Percentiles rank a stretch among this genome's conserved stretches.
These are phyloP conservation scores for Trypanosoma cruzi DNA, from an alignment of 208 protist species.

Conservation along the genomic window DNA sequence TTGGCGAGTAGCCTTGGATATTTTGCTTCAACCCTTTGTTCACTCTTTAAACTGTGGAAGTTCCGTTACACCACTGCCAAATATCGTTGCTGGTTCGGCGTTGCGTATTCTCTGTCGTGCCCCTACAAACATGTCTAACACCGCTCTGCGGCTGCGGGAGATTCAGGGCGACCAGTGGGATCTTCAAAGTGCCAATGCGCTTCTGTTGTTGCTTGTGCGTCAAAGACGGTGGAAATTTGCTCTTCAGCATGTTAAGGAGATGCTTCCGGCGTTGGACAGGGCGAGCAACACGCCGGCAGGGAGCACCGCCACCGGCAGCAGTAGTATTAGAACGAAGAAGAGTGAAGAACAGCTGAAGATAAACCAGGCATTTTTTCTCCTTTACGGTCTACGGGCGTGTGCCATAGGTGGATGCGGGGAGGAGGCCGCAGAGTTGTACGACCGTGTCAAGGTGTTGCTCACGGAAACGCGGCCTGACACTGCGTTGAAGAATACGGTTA, in stretches of 20 bases:
- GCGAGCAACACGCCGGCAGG: no score
- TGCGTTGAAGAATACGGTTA: not conserved
- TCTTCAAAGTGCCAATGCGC: constrained; percentile 31
- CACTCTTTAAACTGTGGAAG: constrained; percentile 17
- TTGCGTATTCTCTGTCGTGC: constrained; percentile 48
- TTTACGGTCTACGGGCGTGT: constrained; percentile 56
- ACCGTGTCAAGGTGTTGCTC: constrained; percentile 44
- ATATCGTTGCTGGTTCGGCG: constrained; percentile 34
- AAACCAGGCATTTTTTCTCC: constrained; percentile 42
- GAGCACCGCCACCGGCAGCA: not conserved
- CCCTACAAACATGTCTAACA: constrained; percentile 71
- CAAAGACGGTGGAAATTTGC: constrained; percentile 66
- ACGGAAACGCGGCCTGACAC: not conserved
- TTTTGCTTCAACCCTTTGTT: constrained; percentile 32
- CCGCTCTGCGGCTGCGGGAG: constrained; percentile 49
- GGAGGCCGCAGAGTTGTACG: constrained; percentile 51
- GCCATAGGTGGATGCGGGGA: constrained; percentile 65
- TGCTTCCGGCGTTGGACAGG: constrained; percentile 29
- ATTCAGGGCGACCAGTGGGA: constrained; percentile 48
- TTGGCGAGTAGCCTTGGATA: constrained; percentile 53
- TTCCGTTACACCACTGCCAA: constrained; percentile 23
- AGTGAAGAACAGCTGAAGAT: not conserved
- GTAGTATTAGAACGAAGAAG: not conserved
- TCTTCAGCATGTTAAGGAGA: constrained; percentile 45
- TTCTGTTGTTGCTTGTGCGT: constrained; percentile 58